phyloP scores from a whole-genome alignment of 768 basidiomycete species.

The Termitomyces sp. region DNA sequence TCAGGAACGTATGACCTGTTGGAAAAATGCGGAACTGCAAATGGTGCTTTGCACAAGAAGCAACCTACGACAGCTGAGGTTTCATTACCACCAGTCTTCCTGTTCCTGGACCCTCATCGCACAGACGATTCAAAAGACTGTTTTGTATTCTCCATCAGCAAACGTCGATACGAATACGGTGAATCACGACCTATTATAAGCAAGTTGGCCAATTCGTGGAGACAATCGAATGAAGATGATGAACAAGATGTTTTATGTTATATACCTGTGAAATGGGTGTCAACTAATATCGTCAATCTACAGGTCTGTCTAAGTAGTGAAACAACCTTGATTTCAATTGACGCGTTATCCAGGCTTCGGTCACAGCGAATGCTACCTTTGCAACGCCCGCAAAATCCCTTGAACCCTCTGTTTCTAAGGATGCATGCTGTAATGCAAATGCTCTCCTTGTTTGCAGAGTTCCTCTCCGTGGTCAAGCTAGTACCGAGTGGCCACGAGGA shows the following conservation, averaged over 20 bases:
- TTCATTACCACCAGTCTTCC: constrained; percentile 58
- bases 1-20: constrained; percentile 75
- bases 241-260: constrained; percentile 47
- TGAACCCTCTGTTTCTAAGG: constrained; percentile 43
- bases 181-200: constrained; percentile 76
- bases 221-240: constrained; percentile 52
- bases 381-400: constrained; percentile 54
- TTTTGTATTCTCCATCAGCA: constrained; percentile 82
- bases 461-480: constrained; percentile 63
- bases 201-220: constrained; percentile 70
- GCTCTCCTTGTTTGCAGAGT: constrained; percentile 77
- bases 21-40: constrained; percentile 87
- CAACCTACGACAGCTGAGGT: constrained; percentile 33
- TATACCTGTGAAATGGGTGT: constrained; percentile 63
- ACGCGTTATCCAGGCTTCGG: constrained; percentile 38
- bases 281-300: constrained; percentile 40
- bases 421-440: constrained; percentile 68
- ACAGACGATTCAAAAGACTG: constrained; percentile 71
- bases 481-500: constrained; percentile 72
- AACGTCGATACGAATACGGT: constrained; percentile 72
- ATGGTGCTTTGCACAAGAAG: constrained; percentile 74
- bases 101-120: constrained; percentile 84
- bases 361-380: constrained; percentile 51
- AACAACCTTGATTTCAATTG: background rate
- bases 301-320: constrained; percentile 48